Evolutionary conservation across 2,329 filamentous ascomycete species (phyloP).

Genomic region (Pestalotiopsis fici): DNA sequence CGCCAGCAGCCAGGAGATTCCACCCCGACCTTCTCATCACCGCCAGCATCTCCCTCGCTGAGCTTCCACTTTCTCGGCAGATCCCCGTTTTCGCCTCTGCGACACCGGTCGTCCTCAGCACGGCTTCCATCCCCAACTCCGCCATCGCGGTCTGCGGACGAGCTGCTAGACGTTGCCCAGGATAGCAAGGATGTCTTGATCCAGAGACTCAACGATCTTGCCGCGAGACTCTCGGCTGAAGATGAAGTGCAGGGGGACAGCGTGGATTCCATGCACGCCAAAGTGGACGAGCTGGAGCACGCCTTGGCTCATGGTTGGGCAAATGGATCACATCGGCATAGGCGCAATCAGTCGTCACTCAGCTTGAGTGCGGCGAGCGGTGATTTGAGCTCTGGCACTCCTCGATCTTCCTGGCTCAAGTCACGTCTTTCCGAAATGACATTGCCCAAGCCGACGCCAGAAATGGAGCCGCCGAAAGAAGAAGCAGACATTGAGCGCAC

Average conservation of each 20-base stretch:
- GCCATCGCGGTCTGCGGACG: constrained; percentile 17
- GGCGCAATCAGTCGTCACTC: neutral
- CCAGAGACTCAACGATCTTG: constrained; percentile 34
- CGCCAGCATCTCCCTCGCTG: constrained; percentile 25
- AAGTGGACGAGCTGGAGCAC: constrained; percentile 44
- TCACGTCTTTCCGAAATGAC: neutral
- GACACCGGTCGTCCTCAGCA: constrained; percentile 20
- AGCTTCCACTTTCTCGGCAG: constrained; percentile 24
- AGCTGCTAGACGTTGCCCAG: constrained; percentile 27
- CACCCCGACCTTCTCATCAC: constrained; percentile 19
- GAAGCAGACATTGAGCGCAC: neutral
- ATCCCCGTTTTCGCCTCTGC: constrained; percentile 27
- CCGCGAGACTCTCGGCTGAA: constrained; percentile 21
- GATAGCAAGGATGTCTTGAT: constrained; percentile 48
- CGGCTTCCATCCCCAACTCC: constrained; percentile 19
- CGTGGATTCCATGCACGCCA: constrained; percentile 38
- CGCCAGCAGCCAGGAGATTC: constrained; percentile 18
- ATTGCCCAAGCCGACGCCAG: constrained; percentile 9
- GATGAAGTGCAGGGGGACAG: constrained; percentile 25
- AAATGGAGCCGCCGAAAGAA: neutral
- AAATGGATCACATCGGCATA: constrained; percentile 7
- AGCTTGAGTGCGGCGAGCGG: neutral
- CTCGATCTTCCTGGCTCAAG: neutral
- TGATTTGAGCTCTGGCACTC: neutral
- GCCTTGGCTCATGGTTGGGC: constrained; percentile 15